These are phyloP conservation scores for Aspergillus clavatus DNA, from an alignment of 2,329 filamentous ascomycete genomes.

Conservation along the genomic window DNA sequence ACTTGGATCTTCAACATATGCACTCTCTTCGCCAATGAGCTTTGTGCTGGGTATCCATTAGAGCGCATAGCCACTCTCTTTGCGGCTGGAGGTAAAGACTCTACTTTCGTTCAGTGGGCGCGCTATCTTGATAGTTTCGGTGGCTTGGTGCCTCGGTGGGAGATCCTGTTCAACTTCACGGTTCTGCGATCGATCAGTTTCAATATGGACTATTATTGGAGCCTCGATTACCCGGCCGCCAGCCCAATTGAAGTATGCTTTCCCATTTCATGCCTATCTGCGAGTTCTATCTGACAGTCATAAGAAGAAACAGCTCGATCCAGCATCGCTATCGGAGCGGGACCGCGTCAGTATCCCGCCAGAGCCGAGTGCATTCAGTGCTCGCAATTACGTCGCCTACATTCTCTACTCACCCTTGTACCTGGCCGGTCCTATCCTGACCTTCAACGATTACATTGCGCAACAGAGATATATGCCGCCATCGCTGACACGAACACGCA, in stretches of 20 bases:
- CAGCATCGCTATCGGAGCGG: slow-evolving; percentile 76
- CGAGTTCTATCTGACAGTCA: slow-evolving; percentile 24
- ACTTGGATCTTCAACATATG: slow-evolving; percentile 90
- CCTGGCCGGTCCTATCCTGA: slow-evolving; percentile 85
- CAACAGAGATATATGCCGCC: slow-evolving; percentile 71
- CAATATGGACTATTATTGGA: slow-evolving; percentile 97
- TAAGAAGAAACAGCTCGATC: slow-evolving; percentile 99
- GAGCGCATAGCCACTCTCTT: slow-evolving; percentile 56
- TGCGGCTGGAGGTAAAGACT: slow-evolving; percentile 36
- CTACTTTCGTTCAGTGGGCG: slow-evolving; percentile 56
- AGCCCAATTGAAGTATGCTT: slow-evolving; percentile 72
- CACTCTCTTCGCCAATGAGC: slow-evolving; percentile 84
- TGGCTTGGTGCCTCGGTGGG: slow-evolving; percentile 85
- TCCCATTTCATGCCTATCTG: neutral
- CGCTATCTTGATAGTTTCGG: slow-evolving; percentile 71
- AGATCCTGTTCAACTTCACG: slow-evolving; percentile 96
- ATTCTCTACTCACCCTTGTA: slow-evolving; percentile 89
- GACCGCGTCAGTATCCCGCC: slow-evolving; percentile 79
- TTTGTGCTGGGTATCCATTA: slow-evolving; percentile 72
- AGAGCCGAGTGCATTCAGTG: slow-evolving; percentile 62
- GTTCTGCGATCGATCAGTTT: slow-evolving; percentile 90
- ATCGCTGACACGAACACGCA: slow-evolving; percentile 66
- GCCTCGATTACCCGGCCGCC: slow-evolving; percentile 57
- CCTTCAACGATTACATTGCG: slow-evolving; percentile 96
- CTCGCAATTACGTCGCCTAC: slow-evolving; percentile 87